Base-by-base conservation (phyloP, 169 alveolate species). In the Theileria sp. region DNA sequence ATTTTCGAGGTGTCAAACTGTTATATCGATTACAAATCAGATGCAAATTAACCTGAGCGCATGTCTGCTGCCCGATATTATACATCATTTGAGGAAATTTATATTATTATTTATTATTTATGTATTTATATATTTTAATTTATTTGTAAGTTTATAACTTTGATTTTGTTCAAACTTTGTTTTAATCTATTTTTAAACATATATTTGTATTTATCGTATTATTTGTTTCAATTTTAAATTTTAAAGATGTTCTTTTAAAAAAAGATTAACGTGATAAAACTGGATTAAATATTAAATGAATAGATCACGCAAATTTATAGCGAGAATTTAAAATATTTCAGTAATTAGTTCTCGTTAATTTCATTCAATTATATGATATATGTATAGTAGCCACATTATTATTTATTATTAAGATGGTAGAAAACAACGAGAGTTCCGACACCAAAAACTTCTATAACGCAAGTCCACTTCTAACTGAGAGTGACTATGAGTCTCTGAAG, bases 401-500 rank as follows among this genome's bases (percentile, higher is more conserved):
- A 64, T 30, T 15, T 64, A 64, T 64, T 64, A 64, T 7, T 30
- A 64, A 64, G 25, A 64, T 64, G 72, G 72, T 30, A 64, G 72
- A 64, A 21, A 21, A 5, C 72, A 21, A 5, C 28, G 72, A 64
- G 26, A 38, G 54, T 38, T 21, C 72, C 9, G 50, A 21, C 72
- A 28, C 72, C 15, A 21, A 21, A 64, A 64, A 30, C 32, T 15
- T 17, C 32, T 23, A 74, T 17, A n/a, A 28, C 38, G 77, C 17
- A 44, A n/a, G 69, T 13, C 50, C 56, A 1, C 15, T 13, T n/a
- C 74, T 77, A 8, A 28, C 56, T 38, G 89, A 83, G 54, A 73
- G 79, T 64, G 89, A 83, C 72, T 83, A 62, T 38, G 91, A 85
- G 65, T 77, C 87, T 15, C 54, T 26, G 69, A 89, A 89, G 91